phyloP scores from a whole-genome alignment of 2,329 filamentous ascomycete species.

The Graphilbum ipis-grandicollis region DNA sequence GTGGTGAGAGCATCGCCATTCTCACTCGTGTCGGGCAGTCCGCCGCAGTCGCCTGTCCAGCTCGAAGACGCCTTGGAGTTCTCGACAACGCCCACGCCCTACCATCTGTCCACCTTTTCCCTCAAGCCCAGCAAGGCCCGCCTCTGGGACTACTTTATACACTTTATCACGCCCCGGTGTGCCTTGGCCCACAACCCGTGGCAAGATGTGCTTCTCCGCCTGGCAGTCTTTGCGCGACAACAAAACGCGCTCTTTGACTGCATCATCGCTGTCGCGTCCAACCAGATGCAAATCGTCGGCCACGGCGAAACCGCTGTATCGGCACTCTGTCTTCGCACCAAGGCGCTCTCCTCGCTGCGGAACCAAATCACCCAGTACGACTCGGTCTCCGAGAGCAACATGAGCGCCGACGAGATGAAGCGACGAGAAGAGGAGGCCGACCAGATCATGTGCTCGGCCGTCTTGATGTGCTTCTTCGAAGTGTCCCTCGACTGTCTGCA shows the following conservation, averaged over 20 bases:
- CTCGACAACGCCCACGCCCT: no score
- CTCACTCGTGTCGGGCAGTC: no score
- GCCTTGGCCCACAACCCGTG: not conserved
- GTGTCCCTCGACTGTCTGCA: slow-evolving; percentile 1
- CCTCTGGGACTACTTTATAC: slow-evolving; percentile 1
- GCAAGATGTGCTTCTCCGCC: not conserved
- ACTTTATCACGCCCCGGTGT: not conserved
- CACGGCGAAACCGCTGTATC: slow-evolving; percentile 2
- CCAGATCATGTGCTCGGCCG: slow-evolving; percentile 3
- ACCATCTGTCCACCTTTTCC: not conserved
- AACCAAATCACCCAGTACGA: not conserved
- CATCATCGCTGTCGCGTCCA: slow-evolving; percentile 13
- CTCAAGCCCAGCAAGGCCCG: not conserved
- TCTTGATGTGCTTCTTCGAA: slow-evolving; percentile 4
- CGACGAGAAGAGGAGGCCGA: no score
- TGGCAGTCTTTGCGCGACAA: not conserved
- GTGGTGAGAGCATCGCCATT: no score
- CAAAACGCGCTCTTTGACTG: slow-evolving; percentile 10
- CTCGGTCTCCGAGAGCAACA: no score
- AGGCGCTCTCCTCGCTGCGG: not conserved
- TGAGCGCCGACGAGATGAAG: no score
- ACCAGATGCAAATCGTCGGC: slow-evolving; percentile 7
- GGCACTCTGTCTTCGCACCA: not conserved
- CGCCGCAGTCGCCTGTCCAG: no score
- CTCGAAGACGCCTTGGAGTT: no score